Conservation (phyloP, 768 basidiomycete genomes). For the Mycena amicta region DNA sequence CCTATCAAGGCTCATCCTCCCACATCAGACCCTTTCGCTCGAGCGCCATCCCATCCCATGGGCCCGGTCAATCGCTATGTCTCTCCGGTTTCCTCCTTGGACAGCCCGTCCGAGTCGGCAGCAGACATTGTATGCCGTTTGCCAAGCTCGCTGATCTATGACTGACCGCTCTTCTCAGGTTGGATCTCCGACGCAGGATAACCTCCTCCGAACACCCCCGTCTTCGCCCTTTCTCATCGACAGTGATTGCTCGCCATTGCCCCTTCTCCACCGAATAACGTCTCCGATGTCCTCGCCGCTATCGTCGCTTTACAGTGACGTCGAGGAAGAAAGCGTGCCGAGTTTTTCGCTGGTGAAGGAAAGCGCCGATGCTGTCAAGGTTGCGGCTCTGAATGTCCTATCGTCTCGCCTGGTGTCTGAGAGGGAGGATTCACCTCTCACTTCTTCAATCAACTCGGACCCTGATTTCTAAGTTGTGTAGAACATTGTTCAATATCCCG, state of each 20-base stretch:
- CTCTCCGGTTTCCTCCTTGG: slow-evolving; percentile 13
- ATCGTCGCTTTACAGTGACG: slow-evolving; percentile 15
- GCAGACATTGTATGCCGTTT: too few species aligned
- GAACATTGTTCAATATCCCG: background rate
- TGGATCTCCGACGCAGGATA: slow-evolving; percentile 11
- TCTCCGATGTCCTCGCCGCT: slow-evolving; percentile 12
- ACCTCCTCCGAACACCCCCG: slow-evolving; percentile 8
- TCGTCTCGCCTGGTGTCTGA: background rate
- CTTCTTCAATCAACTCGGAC: slow-evolving; percentile 31
- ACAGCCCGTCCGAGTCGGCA: slow-evolving; percentile 9
- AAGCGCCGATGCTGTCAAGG: too few species aligned
- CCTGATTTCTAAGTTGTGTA: slow-evolving; percentile 14
- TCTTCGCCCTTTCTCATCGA: slow-evolving; percentile 11
- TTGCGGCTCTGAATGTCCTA: background rate
- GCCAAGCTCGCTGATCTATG: too few species aligned
- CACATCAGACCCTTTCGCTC: background rate
- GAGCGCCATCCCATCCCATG: background rate
- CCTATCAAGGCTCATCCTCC: background rate
- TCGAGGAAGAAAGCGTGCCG: slow-evolving; percentile 4
- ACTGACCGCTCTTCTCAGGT: slow-evolving; percentile 6
- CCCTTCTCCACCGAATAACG: background rate
- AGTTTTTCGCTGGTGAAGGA: background rate
- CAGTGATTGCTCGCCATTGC: slow-evolving; percentile 17
- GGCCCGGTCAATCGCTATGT: background rate
- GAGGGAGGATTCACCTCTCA: slow-evolving; percentile 49